Evolutionary conservation across 192 early-diverging fungal species (phyloP).

Genomic region (Linnemannia elongata): DNA sequence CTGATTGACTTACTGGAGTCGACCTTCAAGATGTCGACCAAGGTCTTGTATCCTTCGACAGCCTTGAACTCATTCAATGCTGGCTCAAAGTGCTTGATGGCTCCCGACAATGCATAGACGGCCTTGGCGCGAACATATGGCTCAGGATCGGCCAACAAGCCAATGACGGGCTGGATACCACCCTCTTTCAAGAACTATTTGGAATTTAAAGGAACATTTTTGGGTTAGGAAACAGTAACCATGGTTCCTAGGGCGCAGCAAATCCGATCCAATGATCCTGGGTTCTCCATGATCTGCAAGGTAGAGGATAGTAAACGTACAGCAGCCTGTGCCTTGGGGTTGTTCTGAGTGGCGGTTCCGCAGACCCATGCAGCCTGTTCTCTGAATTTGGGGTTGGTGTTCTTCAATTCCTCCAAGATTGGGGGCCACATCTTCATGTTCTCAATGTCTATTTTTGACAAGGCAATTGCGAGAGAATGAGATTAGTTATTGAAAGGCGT

Average conservation of each 20-base stretch:
- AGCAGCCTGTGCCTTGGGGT: constrained; percentile 84
- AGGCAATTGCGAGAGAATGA: background rate
- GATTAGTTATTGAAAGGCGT: background rate
- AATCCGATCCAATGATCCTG: background rate
- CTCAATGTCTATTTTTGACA: constrained; percentile 72
- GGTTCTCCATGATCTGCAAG: background rate
- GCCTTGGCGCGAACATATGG: constrained; percentile 73
- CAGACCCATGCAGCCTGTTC: constrained; percentile 89
- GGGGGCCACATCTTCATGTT: constrained; percentile 92
- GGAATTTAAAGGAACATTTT: background rate
- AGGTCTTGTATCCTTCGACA: constrained; percentile 58
- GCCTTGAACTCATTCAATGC: constrained; percentile 71
- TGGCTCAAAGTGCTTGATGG: constrained; percentile 68
- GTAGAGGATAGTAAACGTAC: constrained; percentile 43
- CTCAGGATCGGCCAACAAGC: constrained; percentile 59
- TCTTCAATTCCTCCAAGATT: constrained; percentile 70
- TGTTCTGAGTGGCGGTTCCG: constrained; percentile 96
- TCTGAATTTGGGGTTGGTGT: constrained; percentile 70
- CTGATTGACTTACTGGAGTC: constrained; percentile 48
- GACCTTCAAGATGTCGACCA: constrained; percentile 63
- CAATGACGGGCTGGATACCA: constrained; percentile 64
- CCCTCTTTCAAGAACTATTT: constrained; percentile 62
- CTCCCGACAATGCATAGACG: constrained; percentile 77
- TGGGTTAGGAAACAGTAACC: background rate
- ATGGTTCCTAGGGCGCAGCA: background rate